Base-by-base conservation (phyloP, 805 yeast species). In the Myxozyma melibiosi region DNA sequence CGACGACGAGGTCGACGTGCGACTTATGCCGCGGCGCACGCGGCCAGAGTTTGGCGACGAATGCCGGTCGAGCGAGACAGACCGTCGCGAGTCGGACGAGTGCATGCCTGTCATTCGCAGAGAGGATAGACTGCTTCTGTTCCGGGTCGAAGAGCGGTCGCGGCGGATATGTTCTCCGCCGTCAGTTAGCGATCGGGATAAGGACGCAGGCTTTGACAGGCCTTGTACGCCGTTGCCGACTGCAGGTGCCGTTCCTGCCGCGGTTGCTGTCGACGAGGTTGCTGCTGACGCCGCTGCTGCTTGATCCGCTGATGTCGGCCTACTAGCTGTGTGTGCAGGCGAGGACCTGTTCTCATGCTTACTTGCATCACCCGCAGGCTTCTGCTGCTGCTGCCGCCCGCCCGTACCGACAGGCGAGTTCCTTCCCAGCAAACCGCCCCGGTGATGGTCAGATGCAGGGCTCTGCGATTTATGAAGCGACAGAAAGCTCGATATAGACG, bases 1-100 rank as follows among this genome's bases (percentile, higher is more conserved):
- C 6, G 66, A 64, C 6, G 66, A 63, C 1, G 66, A 63, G 9
- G 63, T 47, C 8, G 66, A 64, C 16, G 46, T 62, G 7, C 51
- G 52, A 16, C 66, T 55, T 9, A 52, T 33, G 3, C 51, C 53
- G 4, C 63, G 53, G 3, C 56, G 44, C 4, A 52, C 16, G 11
- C 51, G 28, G 7, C 46, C 28, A 20, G 61, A 39, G 8, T 39
- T 42, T 8, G 58, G 57, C 13, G 64, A 59, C 11, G 55, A 53
- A 33, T 43, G 52, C 4, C 64, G 53, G 28, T 59, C 64, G n/a
- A 40, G 34, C 14, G 62, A 58, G 4, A 37, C 14, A 7, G 64
- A 58, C 4, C 57, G 30, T 5, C 53, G 39, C n/a, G 53, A 52
- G 22, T 57, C 59, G 24, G 56, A 37, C 9, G 58, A 44, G 28